Base-by-base conservation (phyloP, 164 flowering plant species). In the Aristolochia contorta region DNA sequence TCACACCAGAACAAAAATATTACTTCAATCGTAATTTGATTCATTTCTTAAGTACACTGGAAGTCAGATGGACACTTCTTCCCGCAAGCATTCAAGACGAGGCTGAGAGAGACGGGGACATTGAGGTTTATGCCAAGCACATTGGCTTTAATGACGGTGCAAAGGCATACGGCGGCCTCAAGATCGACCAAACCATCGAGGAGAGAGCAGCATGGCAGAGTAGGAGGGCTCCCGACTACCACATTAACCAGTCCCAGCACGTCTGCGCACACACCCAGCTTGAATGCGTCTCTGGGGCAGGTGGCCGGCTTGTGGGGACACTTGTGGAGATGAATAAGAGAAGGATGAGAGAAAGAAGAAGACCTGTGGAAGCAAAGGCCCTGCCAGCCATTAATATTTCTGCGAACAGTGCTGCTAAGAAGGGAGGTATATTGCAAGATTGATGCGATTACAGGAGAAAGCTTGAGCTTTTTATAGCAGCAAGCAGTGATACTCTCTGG, bases 161-260 rank as follows among this genome's bases (percentile, higher is more conserved):
- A 84, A 32, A 84, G 85, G 78, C 90, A 84, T 3, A 82, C 65
- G 1, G 89, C 89, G 0, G 85, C 91, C 50, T 87, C 91, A 2
- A 82, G 75, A 61, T 85, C 81, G 3, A 46, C 82, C 16, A 87
- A 83, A 52, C 90, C 94, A 27, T 75, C 18, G 23, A 87, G 57
- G 67, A 84, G 82, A 19, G 68, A 46, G 75, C 91, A 85, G 68
- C 91, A 87, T 24, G 89, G 87, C 51, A 56, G 50, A 0, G 58
- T 47, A 14, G 58, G 58, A 0, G 86, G 77, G 13, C 84, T 80
- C 2, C 87, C 95, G 0, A 85, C 41, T 0, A 74, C 68, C 20
- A 68, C 57, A 32, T 76, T 70, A 13, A 80, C 63, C 66, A 78
- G 45, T 4, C 65, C 58, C 45, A 85, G 66, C 71, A 87, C 22